Evolutionary conservation across 495 filamentous ascomycete genomes (phyloP), one percentile per base, ranked within the genome.

Genomic region (Daldinia caldariorum): DNA sequence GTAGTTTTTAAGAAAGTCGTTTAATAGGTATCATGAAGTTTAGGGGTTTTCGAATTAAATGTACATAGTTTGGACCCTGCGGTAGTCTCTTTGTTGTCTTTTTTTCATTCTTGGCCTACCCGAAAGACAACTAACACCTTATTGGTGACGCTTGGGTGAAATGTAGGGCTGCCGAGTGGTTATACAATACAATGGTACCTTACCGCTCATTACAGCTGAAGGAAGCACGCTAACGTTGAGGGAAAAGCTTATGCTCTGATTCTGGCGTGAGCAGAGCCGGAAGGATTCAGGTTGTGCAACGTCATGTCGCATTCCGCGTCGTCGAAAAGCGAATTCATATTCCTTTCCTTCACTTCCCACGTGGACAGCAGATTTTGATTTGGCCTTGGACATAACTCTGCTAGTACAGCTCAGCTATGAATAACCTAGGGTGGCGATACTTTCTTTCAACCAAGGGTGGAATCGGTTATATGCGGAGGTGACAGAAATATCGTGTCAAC

Each of bases 271-370:
- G 39, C 26, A 62, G 57, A 61, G 59, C 51, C 55, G 47, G 70
- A 20, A 68, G 70, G 61, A 72, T 69, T 69, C 58, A 69, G 39
- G 57, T 55, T 62, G 70, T 72, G 61, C 58, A 37, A 69, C 65
- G 53, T 69, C 56, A 58, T 45, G 61, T 69, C 14, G 56, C 47
- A 60, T 31, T 45, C n/a, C 70, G 63, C 55, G 51, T 65, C 50
- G 51, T 66, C 18, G 20, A 58, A 34, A 37, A 62, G 13, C 39
- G 53, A 29, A 54, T 57, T 41, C 55, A 54, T 26, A 53, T 45
- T 72, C 61, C 51, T 63, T 61, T 50, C 22, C 50, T 55, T 34
- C 16, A 49, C 34, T 7, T 55, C 34, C 65, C 70, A 72, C 70
- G 70, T 72, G 70, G 70, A 69, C 57, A 53, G 22, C 22, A 5